Conservation (phyloP, 2,329 filamentous ascomycete species). For the Fusarium euwallaceae region DNA sequence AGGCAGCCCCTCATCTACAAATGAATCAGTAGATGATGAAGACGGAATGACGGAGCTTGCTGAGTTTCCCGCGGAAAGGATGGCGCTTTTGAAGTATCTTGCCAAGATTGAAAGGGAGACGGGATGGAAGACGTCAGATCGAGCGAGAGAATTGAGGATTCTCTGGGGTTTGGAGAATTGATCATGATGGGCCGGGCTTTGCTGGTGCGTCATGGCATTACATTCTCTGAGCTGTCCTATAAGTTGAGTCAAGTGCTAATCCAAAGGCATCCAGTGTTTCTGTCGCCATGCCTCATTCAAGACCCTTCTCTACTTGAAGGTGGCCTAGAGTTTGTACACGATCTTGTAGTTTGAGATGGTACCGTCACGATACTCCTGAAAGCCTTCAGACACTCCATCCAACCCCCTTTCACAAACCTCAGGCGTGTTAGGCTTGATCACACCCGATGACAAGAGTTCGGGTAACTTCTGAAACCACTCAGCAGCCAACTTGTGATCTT, state of each 20-base stretch:
- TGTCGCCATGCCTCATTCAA: too few relatives aligned
- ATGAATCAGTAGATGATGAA: neutral
- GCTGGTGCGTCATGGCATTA: fast-evolving
- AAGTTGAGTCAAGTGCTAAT: neutral
- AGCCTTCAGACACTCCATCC: slow-evolving; percentile 49
- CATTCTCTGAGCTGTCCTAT: neutral
- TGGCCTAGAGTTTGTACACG: slow-evolving; percentile 49
- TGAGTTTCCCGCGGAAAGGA: neutral
- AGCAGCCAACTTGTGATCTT: slow-evolving; percentile 52
- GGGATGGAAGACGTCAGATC: neutral
- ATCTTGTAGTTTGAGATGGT: slow-evolving; percentile 57
- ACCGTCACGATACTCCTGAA: slow-evolving; percentile 55
- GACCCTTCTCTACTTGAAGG: too few relatives aligned
- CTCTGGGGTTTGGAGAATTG: neutral
- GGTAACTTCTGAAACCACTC: slow-evolving; percentile 56
- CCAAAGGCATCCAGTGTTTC: neutral
- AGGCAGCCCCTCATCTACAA: neutral
- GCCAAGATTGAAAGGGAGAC: neutral
- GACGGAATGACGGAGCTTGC: neutral
- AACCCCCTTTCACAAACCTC: slow-evolving; percentile 49
- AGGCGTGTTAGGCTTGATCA: slow-evolving; percentile 52
- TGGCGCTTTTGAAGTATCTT: neutral
- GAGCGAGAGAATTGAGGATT: neutral
- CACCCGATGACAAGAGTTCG: slow-evolving; percentile 49
- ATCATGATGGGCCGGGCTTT: neutral